Evolutionary conservation across 768 basidiomycete genomes (phyloP).

Genomic region (Lactarius vividus): DNA sequence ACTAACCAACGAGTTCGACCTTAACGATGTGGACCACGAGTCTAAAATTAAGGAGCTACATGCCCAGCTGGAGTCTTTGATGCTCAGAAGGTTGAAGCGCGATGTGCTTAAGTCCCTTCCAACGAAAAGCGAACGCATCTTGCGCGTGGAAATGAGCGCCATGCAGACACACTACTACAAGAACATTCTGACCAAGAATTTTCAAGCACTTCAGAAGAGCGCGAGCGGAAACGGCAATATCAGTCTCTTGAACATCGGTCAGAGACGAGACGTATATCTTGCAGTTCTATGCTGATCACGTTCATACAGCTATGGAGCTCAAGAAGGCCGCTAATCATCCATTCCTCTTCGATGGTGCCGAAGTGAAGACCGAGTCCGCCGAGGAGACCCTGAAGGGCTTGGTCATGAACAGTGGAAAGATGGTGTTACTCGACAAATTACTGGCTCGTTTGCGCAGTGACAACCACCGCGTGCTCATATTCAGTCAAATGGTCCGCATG

Average conservation of each 20-base stretch:
- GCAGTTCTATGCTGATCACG: slow-evolving; percentile 3
- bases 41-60: slow-evolving; percentile 95
- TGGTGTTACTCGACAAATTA: slow-evolving; percentile 97
- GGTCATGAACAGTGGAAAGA: slow-evolving; percentile 97
- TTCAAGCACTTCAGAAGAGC: slow-evolving; percentile 86
- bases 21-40: slow-evolving; percentile 91
- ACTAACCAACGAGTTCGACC: slow-evolving; percentile 92
- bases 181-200: slow-evolving; percentile 98
- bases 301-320: slow-evolving; percentile 82
- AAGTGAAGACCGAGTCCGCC: slow-evolving; percentile 52
- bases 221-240: slow-evolving; percentile 87
- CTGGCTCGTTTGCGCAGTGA: slow-evolving; percentile 86
- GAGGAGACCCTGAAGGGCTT: slow-evolving; percentile 94
- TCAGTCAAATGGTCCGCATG: slow-evolving; percentile 99
- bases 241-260: slow-evolving; percentile 92
- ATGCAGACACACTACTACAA: slow-evolving; percentile 99
- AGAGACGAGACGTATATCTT: slow-evolving; percentile 28
- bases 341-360: slow-evolving; percentile 96
- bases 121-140: slow-evolving; percentile 96
- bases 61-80: slow-evolving; percentile 85
- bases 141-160: slow-evolving; percentile 95
- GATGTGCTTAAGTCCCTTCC: slow-evolving; percentile 96
- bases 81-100: slow-evolving; percentile 92
- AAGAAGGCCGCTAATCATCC: slow-evolving; percentile 99
- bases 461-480: slow-evolving; percentile 95